Conservation (phyloP, 371 early-diverging fungal species). For the Blakeslea trispora region DNA sequence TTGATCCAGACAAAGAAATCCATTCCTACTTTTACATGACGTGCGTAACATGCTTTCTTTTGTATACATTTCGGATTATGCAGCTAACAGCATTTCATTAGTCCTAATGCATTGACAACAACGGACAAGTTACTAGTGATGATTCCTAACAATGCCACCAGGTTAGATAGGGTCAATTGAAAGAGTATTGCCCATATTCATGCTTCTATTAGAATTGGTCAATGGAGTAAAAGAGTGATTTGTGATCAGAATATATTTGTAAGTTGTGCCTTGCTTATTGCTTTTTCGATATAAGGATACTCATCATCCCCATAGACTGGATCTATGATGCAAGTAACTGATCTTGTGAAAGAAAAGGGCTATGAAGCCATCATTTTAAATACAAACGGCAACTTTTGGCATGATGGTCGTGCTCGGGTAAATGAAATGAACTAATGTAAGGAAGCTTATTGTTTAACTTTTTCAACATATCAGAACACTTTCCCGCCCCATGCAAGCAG, state of each 20-base stretch:
- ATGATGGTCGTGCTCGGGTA: constrained; percentile 36
- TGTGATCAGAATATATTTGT: constrained; percentile 48
- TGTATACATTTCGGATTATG: no score
- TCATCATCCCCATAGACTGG: constrained; percentile 30
- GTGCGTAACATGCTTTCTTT: no score
- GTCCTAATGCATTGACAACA: constrained; percentile 49
- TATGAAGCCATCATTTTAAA: constrained; percentile 50
- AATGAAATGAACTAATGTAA: not conserved
- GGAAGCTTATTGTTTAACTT: not conserved
- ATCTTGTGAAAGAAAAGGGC: constrained; percentile 31
- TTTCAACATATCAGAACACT: constrained; percentile 4
- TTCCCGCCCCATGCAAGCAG: constrained; percentile 16
- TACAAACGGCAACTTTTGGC: constrained; percentile 49
- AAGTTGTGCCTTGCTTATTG: constrained; percentile 1
- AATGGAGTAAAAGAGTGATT: constrained; percentile 49
- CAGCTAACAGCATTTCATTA: no score
- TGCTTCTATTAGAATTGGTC: constrained; percentile 36
- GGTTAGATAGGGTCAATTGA: no score
- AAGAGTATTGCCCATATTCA: no score
- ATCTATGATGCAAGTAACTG: constrained; percentile 40
- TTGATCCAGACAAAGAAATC: constrained; percentile 34
- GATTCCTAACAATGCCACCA: constrained; percentile 43
- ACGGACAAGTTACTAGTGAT: constrained; percentile 41
- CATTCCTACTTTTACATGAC: constrained; percentile 49
- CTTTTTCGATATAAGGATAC: not conserved